Evolutionary conservation across 257 asterid species (phyloP), one percentile per base, ranked within the genome.

Genomic region (Solanum chmielewskii): DNA sequence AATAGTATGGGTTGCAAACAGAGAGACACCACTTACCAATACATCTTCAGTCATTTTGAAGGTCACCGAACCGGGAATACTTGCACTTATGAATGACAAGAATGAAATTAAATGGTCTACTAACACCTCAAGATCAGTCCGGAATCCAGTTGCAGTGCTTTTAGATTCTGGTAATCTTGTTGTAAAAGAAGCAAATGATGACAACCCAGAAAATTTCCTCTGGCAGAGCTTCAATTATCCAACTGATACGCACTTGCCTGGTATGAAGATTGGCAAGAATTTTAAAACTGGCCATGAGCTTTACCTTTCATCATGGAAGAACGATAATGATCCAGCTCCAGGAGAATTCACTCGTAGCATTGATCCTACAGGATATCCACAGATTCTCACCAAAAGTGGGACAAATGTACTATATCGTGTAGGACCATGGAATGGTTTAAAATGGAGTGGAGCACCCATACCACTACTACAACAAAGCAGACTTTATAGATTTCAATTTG

Each of bases 391-490:
- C 29, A 75, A 21, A 56, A 78, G 73, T 5, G 88, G 82, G 37
- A 27, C 77, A 4, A 11, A 12, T 6, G 66, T 21, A n/a, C 35
- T 2, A 16, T 77, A 25, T 62, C 87, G 91, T 9, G 2, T 85
- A n/a, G 97, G 95, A 16, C 93, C 93, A 0, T 94, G 95, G 94
- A 93, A 92, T 73, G 96, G 96, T 3, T 20, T 91, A 3, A 69
- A 89, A 7, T 91, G 87, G 59, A 90, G 94, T 44, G 93, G 94
- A 31, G 84, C 84, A 44, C 41, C 84, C 37, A 18, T 16, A 64
- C 16, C 77, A 15, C 16, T 76, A n/a, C 23, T 29, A 59, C 8
- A 1, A 31, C 86, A 9, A 83, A 62, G 6, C 70, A 11, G 9
- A 12, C n/a, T 77, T 14, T 56, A 35, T 83, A 59, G 37, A 74